Evolutionary conservation across 495 filamentous ascomycete genomes (phyloP).

Genomic region (Parathielavia hyrcaniae): DNA sequence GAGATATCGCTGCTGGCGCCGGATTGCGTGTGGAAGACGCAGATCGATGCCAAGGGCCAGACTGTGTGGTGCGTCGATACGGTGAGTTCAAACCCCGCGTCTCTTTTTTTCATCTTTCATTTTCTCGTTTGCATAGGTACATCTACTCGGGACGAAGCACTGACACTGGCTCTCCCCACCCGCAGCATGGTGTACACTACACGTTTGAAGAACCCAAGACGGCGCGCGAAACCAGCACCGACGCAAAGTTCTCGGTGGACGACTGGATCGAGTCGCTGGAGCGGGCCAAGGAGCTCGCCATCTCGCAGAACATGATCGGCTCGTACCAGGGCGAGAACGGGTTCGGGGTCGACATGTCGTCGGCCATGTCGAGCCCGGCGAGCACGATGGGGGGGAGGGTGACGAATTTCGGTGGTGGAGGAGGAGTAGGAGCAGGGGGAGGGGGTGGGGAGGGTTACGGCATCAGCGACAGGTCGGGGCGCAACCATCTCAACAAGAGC

Average conservation of each 20-base stretch:
- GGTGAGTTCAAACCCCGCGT: constrained; percentile 49
- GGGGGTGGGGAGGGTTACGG: constrained; percentile 36
- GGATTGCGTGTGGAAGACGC: constrained; percentile 69
- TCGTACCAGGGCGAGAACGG: constrained; percentile 64
- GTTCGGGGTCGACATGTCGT: constrained; percentile 61
- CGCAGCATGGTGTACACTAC: constrained; percentile 78
- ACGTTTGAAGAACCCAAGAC: constrained; percentile 68
- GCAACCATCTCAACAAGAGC: constrained; percentile 49
- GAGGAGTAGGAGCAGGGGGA: no score
- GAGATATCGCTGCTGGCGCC: constrained; percentile 73
- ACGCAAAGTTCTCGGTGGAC: constrained; percentile 52
- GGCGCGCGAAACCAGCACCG: constrained; percentile 24
- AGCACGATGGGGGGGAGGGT: constrained; percentile 58
- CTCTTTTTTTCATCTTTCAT: neutral
- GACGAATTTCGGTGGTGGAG: constrained; percentile 30
- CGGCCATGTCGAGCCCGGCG: constrained; percentile 64
- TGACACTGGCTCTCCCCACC: neutral
- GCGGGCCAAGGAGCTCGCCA: constrained; percentile 70
- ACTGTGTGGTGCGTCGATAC: constrained; percentile 90
- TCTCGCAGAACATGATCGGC: constrained; percentile 59
- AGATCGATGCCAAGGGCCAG: constrained; percentile 74
- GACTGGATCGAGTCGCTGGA: constrained; percentile 88
- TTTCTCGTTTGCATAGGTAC: constrained; percentile 2
- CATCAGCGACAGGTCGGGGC: constrained; percentile 45
- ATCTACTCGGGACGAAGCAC: constrained; percentile 4